Percentiles rank a stretch among this genome's conserved stretches.
Conservation (phyloP, 2,329 filamentous ascomycete genomes). For the Cadophora luteo-olivacea region DNA sequence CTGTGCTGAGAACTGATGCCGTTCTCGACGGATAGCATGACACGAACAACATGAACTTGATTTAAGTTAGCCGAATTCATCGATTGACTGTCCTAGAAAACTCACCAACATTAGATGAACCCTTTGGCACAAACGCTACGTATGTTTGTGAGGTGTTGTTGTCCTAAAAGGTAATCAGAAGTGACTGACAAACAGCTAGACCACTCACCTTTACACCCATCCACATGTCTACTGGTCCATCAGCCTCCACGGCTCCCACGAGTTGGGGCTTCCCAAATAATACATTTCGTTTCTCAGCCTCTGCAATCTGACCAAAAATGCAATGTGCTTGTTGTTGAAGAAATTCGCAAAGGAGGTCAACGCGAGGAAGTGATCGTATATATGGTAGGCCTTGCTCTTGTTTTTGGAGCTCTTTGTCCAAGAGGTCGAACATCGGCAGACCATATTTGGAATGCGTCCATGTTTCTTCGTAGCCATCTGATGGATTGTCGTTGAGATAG, state of each 20-base stretch:
- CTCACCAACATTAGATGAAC: slow-evolving; percentile 34
- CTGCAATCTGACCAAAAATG: slow-evolving; percentile 72
- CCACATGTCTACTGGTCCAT: slow-evolving; percentile 39
- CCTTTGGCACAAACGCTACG: slow-evolving; percentile 39
- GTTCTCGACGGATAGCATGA: slow-evolving; percentile 40
- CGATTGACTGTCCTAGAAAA: neutral
- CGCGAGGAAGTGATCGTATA: slow-evolving; percentile 60
- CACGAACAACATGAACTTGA: slow-evolving; percentile 41
- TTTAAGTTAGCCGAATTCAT: slow-evolving; percentile 17
- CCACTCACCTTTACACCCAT: slow-evolving; percentile 37
- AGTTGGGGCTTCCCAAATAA: slow-evolving; percentile 62
- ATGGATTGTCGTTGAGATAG: slow-evolving; percentile 60
- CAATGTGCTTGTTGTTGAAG: slow-evolving; percentile 62
- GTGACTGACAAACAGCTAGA: neutral
- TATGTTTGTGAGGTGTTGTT: slow-evolving; percentile 29
- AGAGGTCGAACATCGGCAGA: slow-evolving; percentile 53
- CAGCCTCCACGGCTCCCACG: slow-evolving; percentile 31
- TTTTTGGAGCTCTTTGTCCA: slow-evolving; percentile 46
- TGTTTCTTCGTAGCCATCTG: slow-evolving; percentile 58
- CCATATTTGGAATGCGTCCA: slow-evolving; percentile 54
- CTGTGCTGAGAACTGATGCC: slow-evolving; percentile 40
- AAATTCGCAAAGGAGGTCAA: slow-evolving; percentile 68
- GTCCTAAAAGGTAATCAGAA: slow-evolving; percentile 29
- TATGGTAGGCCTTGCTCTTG: slow-evolving; percentile 43
- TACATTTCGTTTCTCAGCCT: slow-evolving; percentile 72